Percentiles rank a stretch among this genome's conserved stretches.
Conservation (phyloP, 2,329 filamentous ascomycete species). For the Apiospora sp. region DNA sequence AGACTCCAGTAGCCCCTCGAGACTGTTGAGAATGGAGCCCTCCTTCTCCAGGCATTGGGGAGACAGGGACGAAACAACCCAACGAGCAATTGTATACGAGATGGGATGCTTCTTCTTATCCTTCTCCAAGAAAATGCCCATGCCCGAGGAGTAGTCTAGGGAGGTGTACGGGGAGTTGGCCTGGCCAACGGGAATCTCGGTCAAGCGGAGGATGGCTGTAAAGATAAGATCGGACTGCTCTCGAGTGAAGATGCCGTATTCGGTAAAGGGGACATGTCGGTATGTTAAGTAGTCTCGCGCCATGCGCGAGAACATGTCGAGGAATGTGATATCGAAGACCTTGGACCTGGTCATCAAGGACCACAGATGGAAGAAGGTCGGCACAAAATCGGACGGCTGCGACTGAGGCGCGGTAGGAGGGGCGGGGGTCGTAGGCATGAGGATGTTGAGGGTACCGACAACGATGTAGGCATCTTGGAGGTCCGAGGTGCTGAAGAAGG, state of each 20-base stretch:
- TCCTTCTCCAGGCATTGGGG: slow-evolving; percentile 80
- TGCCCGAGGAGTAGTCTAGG: slow-evolving; percentile 82
- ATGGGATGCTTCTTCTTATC: slow-evolving; percentile 93
- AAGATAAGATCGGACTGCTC: slow-evolving; percentile 94
- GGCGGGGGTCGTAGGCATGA: slow-evolving; percentile 85
- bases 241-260: slow-evolving; percentile 89
- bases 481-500: slow-evolving; percentile 93
- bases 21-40: slow-evolving; percentile 80
- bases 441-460: slow-evolving; percentile 83
- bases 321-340: slow-evolving; percentile 83
- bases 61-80: slow-evolving; percentile 92
- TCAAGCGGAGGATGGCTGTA: slow-evolving; percentile 85
- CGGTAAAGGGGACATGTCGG: slow-evolving; percentile 78
- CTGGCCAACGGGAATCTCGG: slow-evolving; percentile 96
- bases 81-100: slow-evolving; percentile 89
- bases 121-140: slow-evolving; percentile 87
- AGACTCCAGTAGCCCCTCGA: slow-evolving; percentile 92
- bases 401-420: slow-evolving; percentile 76
- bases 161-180: slow-evolving; percentile 90
- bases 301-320: slow-evolving; percentile 89
- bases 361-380: slow-evolving; percentile 97
- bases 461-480: slow-evolving; percentile 92
- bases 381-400: slow-evolving; percentile 88
- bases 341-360: slow-evolving; percentile 91
- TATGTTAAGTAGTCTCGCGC: slow-evolving; percentile 83